Percentiles rank a stretch among this genome's conserved stretches.
These are phyloP conservation scores for Apostasia ramifera DNA, from an alignment of 106 monocot genomes.

Conservation along the genomic window DNA sequence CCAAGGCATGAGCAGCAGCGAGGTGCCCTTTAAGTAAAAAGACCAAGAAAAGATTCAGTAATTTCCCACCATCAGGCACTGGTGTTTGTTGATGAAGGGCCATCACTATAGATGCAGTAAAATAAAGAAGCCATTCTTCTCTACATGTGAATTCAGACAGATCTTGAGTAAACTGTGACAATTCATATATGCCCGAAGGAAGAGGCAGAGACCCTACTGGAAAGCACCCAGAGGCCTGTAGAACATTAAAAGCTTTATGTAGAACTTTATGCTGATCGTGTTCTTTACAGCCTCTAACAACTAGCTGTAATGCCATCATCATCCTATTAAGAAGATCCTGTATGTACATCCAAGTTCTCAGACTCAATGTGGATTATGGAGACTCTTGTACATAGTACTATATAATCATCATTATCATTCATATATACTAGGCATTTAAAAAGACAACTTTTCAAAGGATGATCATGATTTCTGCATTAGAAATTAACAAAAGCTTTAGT, in stretches of 20 bases:
- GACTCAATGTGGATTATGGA: no score
- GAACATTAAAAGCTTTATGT: slow-evolving; percentile 40
- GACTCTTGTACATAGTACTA: no score
- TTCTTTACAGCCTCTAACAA: slow-evolving; percentile 47
- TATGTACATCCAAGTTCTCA: slow-evolving; percentile 1
- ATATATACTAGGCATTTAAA: no score
- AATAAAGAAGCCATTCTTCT: slow-evolving; percentile 45
- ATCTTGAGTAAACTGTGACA: slow-evolving; percentile 15
- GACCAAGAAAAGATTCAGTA: slow-evolving; percentile 40
- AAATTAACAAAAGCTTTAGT: no score
- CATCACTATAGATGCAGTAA: slow-evolving; percentile 69
- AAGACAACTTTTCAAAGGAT: no score
- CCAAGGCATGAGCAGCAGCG: slow-evolving; percentile 77
- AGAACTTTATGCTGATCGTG: slow-evolving; percentile 57
- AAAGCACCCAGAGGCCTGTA: slow-evolving; percentile 30
- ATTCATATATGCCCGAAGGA: slow-evolving; percentile 25
- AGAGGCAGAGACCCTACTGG: slow-evolving; percentile 7
- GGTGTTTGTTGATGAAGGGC: slow-evolving; percentile 55
- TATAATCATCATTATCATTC: no score
- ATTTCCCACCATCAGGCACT: slow-evolving; percentile 35
- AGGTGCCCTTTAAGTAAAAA: slow-evolving; percentile 59
- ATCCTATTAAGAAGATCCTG: slow-evolving; percentile 48
- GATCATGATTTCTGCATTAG: no score
- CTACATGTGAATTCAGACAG: slow-evolving; percentile 17
- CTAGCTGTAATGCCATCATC: slow-evolving; percentile 63